These are phyloP conservation scores for Sporobolomyces roseus DNA, from an alignment of 768 basidiomycete species.

Conservation along the genomic window DNA sequence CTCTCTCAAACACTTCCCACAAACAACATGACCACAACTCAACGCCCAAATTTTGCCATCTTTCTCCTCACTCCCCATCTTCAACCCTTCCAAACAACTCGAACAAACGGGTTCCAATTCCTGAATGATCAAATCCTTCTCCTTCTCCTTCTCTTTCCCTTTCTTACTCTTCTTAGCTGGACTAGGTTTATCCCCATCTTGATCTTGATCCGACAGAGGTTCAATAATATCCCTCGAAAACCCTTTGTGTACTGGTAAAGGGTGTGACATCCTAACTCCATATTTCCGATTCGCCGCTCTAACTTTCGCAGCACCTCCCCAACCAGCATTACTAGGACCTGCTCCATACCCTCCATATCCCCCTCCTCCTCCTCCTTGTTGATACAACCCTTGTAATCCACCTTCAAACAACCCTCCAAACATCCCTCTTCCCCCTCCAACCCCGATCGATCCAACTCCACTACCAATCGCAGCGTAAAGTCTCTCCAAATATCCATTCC, in stretches of 20 bases:
- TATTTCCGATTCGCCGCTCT: slow-evolving; percentile 29
- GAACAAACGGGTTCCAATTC: slow-evolving; percentile 30
- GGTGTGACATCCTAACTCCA: slow-evolving; percentile 31
- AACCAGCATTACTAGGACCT: no score
- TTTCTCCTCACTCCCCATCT: slow-evolving; percentile 10
- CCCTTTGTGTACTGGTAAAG: slow-evolving; percentile 8
- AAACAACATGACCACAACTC: slow-evolving; percentile 33
- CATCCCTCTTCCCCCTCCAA: no score
- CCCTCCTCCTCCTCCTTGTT: background rate
- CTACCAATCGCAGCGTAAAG: background rate
- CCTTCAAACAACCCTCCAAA: background rate
- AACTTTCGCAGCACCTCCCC: slow-evolving; percentile 33
- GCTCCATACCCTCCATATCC: background rate
- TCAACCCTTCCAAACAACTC: slow-evolving; percentile 21
- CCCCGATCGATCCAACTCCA: slow-evolving; percentile 21
- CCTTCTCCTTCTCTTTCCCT: background rate
- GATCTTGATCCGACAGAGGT: background rate
- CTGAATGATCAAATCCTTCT: background rate
- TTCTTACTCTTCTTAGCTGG: slow-evolving; percentile 4
- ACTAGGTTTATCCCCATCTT: background rate
- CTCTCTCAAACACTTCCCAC: slow-evolving; percentile 23
- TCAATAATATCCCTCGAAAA: slow-evolving; percentile 33
- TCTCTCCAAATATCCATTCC: background rate
- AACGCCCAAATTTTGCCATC: slow-evolving; percentile 14
- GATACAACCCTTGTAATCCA: no score